phyloP scores from a whole-genome alignment of 495 filamentous ascomycete species.

The Durotheca rogersii region DNA sequence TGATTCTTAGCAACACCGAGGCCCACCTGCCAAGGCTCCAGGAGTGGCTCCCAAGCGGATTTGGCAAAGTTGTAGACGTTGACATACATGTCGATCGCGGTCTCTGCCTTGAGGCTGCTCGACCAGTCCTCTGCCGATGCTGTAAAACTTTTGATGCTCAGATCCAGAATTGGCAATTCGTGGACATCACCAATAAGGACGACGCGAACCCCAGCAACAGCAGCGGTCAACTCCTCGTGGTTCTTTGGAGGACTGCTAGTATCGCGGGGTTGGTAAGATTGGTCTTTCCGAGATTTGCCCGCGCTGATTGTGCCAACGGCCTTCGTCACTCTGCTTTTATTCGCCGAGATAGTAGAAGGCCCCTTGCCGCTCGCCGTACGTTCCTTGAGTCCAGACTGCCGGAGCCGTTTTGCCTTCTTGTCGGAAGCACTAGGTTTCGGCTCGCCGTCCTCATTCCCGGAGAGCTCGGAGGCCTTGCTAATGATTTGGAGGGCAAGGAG shows the following conservation, averaged over 20 bases:
- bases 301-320: constrained; percentile 17
- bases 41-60: constrained; percentile 94
- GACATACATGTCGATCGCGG: constrained; percentile 84
- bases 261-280: constrained; percentile 36
- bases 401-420: constrained; percentile 67
- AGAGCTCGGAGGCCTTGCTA: constrained; percentile 87
- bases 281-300: constrained; percentile 19
- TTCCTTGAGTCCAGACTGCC: constrained; percentile 55
- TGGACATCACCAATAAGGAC: constrained; percentile 95
- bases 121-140: constrained; percentile 88
- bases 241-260: constrained; percentile 34
- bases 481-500: constrained; percentile 91
- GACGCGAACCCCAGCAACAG: constrained; percentile 84
- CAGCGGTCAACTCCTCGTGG: constrained; percentile 81
- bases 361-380: constrained; percentile 66
- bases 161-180: constrained; percentile 89
- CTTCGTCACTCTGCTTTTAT: constrained; percentile 28
- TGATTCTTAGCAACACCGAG: constrained; percentile 82
- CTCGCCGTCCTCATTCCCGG: constrained; percentile 54
- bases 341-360: constrained; percentile 58
- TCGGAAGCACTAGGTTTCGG: constrained; percentile 39
- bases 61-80: constrained; percentile 99
- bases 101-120: constrained; percentile 79
- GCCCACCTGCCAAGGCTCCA: constrained; percentile 94
- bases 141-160: constrained; percentile 88